These are phyloP conservation scores for Picea glauca DNA, from an alignment of 75 land plant species.

Conservation along the genomic window DNA sequence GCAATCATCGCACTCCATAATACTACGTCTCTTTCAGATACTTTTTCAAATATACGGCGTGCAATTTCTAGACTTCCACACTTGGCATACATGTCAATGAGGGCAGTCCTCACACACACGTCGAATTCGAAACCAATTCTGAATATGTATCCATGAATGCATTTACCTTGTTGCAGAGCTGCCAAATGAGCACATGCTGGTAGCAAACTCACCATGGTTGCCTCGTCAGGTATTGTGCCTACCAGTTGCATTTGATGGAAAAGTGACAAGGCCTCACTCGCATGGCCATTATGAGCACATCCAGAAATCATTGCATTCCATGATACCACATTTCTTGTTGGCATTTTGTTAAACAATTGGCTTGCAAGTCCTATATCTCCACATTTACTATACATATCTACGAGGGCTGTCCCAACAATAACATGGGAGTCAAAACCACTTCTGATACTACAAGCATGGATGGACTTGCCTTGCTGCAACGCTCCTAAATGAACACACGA, in stretches of 20 bases:
- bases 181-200: slow-evolving; percentile 19
- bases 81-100: slow-evolving; percentile 57
- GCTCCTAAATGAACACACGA: slow-evolving; percentile 14
- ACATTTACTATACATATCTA: slow-evolving; percentile 45
- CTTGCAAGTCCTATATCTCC: slow-evolving; percentile 23
- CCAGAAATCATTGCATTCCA: slow-evolving; percentile 48
- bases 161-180: slow-evolving; percentile 16
- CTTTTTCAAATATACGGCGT: slow-evolving; percentile 30
- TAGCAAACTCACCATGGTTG: slow-evolving; percentile 16
- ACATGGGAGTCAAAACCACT: slow-evolving; percentile 16
- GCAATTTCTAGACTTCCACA: slow-evolving; percentile 40
- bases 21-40: slow-evolving; percentile 41
- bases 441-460: slow-evolving; percentile 11
- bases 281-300: slow-evolving; percentile 21
- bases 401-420: slow-evolving; percentile 14
- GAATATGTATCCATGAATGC: slow-evolving; percentile 20
- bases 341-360: slow-evolving; percentile 23
- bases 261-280: slow-evolving; percentile 11
- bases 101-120: slow-evolving; percentile 56
- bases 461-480: background rate
- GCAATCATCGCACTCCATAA: slow-evolving; percentile 78
- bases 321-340: slow-evolving; percentile 20
- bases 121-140: slow-evolving; percentile 42
- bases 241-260: slow-evolving; percentile 12
- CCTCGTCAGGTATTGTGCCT: slow-evolving; percentile 13